Base-by-base conservation (phyloP, 345 rosid genomes). In the Garcia nutans region DNA sequence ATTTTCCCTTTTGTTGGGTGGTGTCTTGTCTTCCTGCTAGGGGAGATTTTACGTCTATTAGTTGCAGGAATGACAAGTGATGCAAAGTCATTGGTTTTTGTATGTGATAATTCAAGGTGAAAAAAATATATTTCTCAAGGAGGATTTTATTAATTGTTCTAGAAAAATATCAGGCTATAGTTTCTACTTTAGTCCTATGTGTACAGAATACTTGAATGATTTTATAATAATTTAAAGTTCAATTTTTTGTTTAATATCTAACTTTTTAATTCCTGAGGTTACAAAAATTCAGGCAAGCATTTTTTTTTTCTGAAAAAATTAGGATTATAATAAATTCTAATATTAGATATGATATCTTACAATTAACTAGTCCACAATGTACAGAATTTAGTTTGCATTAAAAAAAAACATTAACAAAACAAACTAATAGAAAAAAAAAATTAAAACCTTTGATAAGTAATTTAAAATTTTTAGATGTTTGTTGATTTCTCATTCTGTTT, bases 171-270 rank as follows among this genome's bases (percentile, higher is more conserved):
- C 50, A 47, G 69, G 74, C 44, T 76, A 66, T 56, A 61, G 74
- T 47, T 45, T 59, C 70, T 44, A 58, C 44, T 26, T 74, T 56
- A 56, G 26, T 42, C 42, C 16, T 77, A 61, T 42, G 64, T 77
- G 74, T 77, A 77, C 79, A 77, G 70, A 76, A 69, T 70, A 47
- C 28, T 19, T 50, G 23, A 45, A 10, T 15, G 52, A 31, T 71
- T 54, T 52, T 45, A 23, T 50, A 15, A 61, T 69, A 62, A 61
- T 70, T 65, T 63, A 10, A 60, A 61, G 55, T 61, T 70, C 45
- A 33, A 68, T 26, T 44, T 31, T 68, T 69, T 33, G 6, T 33
- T 33, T 33, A 3, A 33, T 33, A 3, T 33, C 3, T 33, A 33
- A 33, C 6, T 33, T 33, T 2, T 33, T 33, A 31, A 5, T 33